phyloP scores from a whole-genome alignment of 2,329 filamentous ascomycete genomes.

The Colletotrichum sp. region DNA sequence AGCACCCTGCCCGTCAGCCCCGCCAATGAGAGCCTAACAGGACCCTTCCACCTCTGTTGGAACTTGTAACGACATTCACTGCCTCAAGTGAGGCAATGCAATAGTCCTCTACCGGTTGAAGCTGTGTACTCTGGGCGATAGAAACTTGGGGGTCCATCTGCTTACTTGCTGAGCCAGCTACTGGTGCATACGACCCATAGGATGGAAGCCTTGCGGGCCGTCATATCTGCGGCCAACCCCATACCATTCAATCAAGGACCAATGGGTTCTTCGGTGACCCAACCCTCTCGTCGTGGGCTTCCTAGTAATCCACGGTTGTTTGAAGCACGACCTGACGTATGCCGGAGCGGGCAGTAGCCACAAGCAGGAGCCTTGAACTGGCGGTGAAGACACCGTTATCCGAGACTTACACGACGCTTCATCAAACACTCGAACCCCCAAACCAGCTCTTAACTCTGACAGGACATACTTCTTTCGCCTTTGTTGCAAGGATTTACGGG shows the following conservation, averaged over 20 bases:
- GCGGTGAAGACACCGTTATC: constrained; percentile 6
- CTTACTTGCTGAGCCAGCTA: not conserved
- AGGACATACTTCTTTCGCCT: not conserved
- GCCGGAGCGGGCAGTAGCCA: not conserved
- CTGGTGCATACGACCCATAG: not conserved
- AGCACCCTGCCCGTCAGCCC: not conserved
- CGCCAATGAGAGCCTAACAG: not conserved
- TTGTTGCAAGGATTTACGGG: not conserved
- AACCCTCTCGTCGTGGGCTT: not conserved
- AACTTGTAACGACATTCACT: not conserved
- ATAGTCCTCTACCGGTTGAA: not conserved
- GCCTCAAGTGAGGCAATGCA: not conserved
- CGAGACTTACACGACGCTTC: not conserved
- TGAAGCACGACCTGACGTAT: not conserved
- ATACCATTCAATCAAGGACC: constrained; percentile 1
- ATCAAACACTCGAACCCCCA: not conserved
- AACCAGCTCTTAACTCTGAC: not conserved
- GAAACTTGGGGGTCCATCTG: not conserved
- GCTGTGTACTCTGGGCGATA: constrained; percentile 7
- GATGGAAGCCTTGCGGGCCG: constrained; percentile 18
- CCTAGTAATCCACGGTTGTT: not conserved
- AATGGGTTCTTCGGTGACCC: not conserved
- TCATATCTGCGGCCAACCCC: constrained; percentile 30
- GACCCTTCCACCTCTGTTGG: not conserved
- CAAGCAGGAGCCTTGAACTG: not conserved